Conservation (phyloP, 495 filamentous ascomycete species). For the Hyaloscypha hepaticicola region DNA sequence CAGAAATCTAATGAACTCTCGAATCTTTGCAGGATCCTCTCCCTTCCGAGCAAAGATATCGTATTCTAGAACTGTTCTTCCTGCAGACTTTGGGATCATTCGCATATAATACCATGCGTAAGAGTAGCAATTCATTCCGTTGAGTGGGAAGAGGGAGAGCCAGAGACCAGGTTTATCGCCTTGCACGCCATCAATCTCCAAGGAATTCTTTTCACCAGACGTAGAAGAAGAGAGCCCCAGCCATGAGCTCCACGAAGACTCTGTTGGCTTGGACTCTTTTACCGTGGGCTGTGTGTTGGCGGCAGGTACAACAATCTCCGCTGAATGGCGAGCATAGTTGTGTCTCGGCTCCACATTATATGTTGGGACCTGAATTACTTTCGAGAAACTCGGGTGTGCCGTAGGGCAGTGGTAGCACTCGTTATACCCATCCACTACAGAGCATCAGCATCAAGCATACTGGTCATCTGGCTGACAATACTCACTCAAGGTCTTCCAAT, state of each 20-base stretch:
- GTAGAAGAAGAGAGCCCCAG: slow-evolving; percentile 40
- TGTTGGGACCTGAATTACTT: slow-evolving; percentile 41
- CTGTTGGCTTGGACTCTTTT: slow-evolving; percentile 22
- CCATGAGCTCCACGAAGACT: slow-evolving; percentile 2
- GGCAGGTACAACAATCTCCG: slow-evolving; percentile 26
- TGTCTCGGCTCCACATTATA: slow-evolving; percentile 44
- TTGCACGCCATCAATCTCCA: slow-evolving; percentile 43
- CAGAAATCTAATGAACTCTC: slow-evolving; percentile 9
- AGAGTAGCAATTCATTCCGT: slow-evolving; percentile 35
- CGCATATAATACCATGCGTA: slow-evolving; percentile 50
- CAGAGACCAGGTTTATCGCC: slow-evolving; percentile 29
- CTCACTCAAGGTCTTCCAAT: slow-evolving; percentile 49
- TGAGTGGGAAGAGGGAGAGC: slow-evolving; percentile 4
- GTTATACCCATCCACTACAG: slow-evolving; percentile 45
- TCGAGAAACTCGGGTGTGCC: slow-evolving; percentile 47
- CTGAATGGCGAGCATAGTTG: slow-evolving; percentile 44
- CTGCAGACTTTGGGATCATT: slow-evolving; percentile 43
- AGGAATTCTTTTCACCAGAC: slow-evolving; percentile 43
- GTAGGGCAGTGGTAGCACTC: slow-evolving; percentile 55
- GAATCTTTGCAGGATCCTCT: slow-evolving; percentile 2
- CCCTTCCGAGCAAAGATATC: slow-evolving; percentile 50
- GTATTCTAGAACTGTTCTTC: slow-evolving; percentile 41
- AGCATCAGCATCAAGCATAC: not conserved
- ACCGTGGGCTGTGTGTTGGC: slow-evolving; percentile 37
- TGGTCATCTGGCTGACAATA: not conserved